These are phyloP conservation scores for Colletotrichum horii DNA, from an alignment of 2,329 filamentous ascomycete species.

Conservation along the genomic window DNA sequence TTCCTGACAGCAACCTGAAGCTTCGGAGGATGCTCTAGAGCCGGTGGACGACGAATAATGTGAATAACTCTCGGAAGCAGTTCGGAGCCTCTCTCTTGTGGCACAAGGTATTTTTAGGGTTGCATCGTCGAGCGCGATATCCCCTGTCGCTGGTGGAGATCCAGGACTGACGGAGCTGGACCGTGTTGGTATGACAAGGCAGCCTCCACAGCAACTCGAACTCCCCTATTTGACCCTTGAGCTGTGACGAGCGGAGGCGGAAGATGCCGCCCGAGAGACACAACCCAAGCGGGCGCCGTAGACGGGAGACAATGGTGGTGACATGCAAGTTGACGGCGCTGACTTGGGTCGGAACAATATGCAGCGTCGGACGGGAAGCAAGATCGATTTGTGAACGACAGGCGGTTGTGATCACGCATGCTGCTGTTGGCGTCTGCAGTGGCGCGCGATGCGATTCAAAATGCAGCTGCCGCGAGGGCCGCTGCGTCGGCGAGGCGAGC, in stretches of 20 bases:
- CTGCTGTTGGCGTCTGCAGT: slow-evolving; percentile 8
- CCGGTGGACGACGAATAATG: background rate
- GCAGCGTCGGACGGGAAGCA: slow-evolving; percentile 8
- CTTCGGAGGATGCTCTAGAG: background rate
- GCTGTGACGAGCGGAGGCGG: background rate
- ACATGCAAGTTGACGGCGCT: background rate
- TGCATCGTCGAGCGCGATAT: background rate
- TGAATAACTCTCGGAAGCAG: slow-evolving; percentile 2
- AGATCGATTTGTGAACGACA: slow-evolving; percentile 12
- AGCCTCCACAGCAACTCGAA: background rate
- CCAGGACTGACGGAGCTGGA: background rate
- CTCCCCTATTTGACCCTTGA: background rate
- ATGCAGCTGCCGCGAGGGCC: slow-evolving; percentile 2
- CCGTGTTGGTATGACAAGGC: slow-evolving; percentile 11
- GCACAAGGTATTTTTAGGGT: slow-evolving; percentile 16
- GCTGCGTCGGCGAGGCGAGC: slow-evolving; percentile 4
- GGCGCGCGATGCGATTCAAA: background rate
- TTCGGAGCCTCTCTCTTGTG: slow-evolving; percentile 5
- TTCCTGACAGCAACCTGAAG: slow-evolving; percentile 15
- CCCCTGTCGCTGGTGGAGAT: background rate
- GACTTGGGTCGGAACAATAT: background rate
- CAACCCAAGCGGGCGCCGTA: background rate
- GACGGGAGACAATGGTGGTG: background rate
- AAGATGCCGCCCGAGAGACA: background rate
- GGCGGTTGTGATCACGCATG: slow-evolving; percentile 10